Conservation (phyloP, 2,329 filamentous ascomycete species). For the Fusarium sp. region DNA sequence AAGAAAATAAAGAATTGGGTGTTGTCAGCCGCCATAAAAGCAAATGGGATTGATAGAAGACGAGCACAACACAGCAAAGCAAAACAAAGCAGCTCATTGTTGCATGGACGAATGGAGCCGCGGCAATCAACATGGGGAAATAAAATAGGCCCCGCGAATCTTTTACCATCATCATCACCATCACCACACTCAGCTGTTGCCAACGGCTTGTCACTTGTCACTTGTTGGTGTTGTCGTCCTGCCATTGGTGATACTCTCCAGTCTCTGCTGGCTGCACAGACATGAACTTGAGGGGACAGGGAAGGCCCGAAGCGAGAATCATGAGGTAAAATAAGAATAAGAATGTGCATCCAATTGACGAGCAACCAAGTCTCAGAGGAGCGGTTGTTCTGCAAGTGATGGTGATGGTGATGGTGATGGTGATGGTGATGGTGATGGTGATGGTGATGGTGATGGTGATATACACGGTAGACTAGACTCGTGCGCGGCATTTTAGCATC, state of each 20-base stretch:
- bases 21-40: background rate
- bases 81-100: too few species aligned
- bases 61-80: too few species aligned
- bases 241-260: background rate
- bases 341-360: conserved; percentile 7
- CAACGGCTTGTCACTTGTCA: background rate
- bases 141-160: conserved; percentile 33
- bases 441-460: too few species aligned
- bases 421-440: conserved; percentile 12
- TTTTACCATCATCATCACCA: too few species aligned
- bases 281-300: too few species aligned
- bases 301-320: conserved; percentile 2
- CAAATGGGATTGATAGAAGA: too few species aligned
- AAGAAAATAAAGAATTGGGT: background rate
- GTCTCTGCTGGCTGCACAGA: background rate
- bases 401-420: conserved; percentile 4
- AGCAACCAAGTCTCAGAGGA: background rate
- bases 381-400: conserved; percentile 2
- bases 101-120: conserved; percentile 17
- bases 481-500: conserved; percentile 1
- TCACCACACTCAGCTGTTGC: conserved; percentile 5
- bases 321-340: conserved; percentile 4
- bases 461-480: conserved; percentile 5
- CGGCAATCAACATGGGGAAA: conserved; percentile 26
- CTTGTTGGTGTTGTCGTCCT: background rate